phyloP scores from a whole-genome alignment of 768 basidiomycete genomes.

The Lactarius sanguifluus region DNA sequence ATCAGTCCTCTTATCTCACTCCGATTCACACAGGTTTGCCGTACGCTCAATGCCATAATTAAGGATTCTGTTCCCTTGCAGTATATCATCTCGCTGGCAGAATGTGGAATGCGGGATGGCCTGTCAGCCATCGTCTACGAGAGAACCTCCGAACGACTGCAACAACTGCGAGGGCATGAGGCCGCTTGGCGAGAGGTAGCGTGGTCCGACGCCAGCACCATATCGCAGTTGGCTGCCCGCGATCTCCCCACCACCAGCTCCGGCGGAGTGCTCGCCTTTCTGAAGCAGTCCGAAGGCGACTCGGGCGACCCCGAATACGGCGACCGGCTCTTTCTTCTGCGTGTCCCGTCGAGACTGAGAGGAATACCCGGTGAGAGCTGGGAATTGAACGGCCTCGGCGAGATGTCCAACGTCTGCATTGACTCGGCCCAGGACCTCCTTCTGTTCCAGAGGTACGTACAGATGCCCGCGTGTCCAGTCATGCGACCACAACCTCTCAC shows the following conservation, averaged over 20 bases:
- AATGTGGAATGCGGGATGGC: slow-evolving; percentile 22
- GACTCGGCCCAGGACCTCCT: slow-evolving; percentile 25
- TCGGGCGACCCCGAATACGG: background rate
- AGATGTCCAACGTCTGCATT: slow-evolving; percentile 19
- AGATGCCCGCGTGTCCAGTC: background rate
- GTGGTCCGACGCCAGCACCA: slow-evolving; percentile 19
- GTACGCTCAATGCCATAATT: slow-evolving; percentile 15
- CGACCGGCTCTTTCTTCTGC: slow-evolving; percentile 15
- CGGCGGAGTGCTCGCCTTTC: slow-evolving; percentile 24
- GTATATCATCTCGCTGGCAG: slow-evolving; percentile 17
- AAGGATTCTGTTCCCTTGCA: slow-evolving; percentile 18
- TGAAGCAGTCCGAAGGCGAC: background rate
- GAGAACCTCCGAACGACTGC: slow-evolving; percentile 14
- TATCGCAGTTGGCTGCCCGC: slow-evolving; percentile 4
- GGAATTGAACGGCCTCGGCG: slow-evolving; percentile 23
- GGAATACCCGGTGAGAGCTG: slow-evolving; percentile 22
- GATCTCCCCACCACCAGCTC: slow-evolving; percentile 20
- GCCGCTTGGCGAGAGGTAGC: slow-evolving; percentile 22
- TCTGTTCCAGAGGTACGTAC: slow-evolving; percentile 16
- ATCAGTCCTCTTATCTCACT: background rate
- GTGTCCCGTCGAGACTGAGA: slow-evolving; percentile 19
- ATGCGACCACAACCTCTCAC: background rate
- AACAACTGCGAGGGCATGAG: slow-evolving; percentile 18
- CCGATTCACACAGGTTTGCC: slow-evolving; percentile 15
- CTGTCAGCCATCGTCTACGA: background rate